phyloP scores from a whole-genome alignment of 805 yeast species.

The Metschnikowia borealis region DNA sequence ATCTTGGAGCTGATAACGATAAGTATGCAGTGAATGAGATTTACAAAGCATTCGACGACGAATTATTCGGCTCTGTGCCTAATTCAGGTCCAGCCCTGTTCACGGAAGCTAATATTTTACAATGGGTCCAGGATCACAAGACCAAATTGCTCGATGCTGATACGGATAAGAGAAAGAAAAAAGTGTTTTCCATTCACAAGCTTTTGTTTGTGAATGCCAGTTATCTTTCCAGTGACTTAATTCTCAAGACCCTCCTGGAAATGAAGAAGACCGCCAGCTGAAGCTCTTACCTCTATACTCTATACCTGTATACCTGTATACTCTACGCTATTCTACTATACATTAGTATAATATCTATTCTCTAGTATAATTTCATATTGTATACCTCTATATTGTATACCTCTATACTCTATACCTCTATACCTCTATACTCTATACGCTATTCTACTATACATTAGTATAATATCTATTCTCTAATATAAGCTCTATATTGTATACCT shows the following conservation, averaged over 20 bases:
- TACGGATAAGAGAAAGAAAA: slow-evolving; percentile 29
- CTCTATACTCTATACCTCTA: too few relatives aligned
- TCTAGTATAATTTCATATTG: too few relatives aligned
- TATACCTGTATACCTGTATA: too few relatives aligned
- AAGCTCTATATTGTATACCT: too few relatives aligned
- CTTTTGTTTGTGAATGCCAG: slow-evolving; percentile 64
- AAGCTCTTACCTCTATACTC: too few relatives aligned
- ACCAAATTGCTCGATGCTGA: slow-evolving; percentile 17
- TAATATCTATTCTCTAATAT: too few relatives aligned
- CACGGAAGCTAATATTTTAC: slow-evolving; percentile 26
- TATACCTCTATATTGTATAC: too few relatives aligned
- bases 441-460: too few relatives aligned
- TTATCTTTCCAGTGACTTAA: slow-evolving; percentile 73
- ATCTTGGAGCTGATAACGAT: slow-evolving; percentile 54
- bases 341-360: too few relatives aligned
- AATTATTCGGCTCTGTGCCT: slow-evolving; percentile 35
- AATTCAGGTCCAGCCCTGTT: slow-evolving; percentile 17
- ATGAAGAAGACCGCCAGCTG: too few relatives aligned
- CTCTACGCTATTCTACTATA: too few relatives aligned
- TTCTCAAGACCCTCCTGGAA: slow-evolving; percentile 52
- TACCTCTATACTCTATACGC: too few relatives aligned
- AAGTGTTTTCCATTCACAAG: slow-evolving; percentile 62
- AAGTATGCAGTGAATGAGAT: slow-evolving; percentile 71
- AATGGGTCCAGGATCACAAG: slow-evolving; percentile 40
- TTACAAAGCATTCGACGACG: slow-evolving; percentile 58